Conservation (phyloP, 1,284 basidiomycete genomes). For the Stygiomarasmius scandens region DNA sequence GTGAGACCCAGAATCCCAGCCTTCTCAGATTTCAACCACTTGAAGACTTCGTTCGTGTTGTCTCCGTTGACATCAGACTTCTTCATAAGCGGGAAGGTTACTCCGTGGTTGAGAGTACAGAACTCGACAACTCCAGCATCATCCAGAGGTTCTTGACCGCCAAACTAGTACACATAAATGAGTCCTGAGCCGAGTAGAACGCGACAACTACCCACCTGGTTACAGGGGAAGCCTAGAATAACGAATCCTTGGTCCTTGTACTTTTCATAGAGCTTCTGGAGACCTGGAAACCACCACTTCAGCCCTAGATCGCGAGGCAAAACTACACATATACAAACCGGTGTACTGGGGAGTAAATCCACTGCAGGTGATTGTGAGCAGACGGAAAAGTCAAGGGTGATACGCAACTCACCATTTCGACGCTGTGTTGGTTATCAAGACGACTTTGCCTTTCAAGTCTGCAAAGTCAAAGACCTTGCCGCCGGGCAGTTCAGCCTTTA, state of each 20-base stretch:
- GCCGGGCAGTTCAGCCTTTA: slow-evolving; percentile 62
- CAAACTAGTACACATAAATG: slow-evolving; percentile 51
- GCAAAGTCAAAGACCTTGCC: slow-evolving; percentile 61
- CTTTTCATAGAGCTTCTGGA: slow-evolving; percentile 84
- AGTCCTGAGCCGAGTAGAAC: neutral
- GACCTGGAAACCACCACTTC: slow-evolving; percentile 42
- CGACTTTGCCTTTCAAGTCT: slow-evolving; percentile 74
- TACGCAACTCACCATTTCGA: slow-evolving; percentile 64
- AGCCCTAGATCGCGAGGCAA: neutral
- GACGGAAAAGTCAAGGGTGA: neutral
- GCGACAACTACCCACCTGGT: slow-evolving; percentile 62
- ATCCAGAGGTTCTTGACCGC: slow-evolving; percentile 74
- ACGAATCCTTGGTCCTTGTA: slow-evolving; percentile 77
- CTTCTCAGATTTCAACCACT: slow-evolving; percentile 85
- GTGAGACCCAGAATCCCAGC: slow-evolving; percentile 72
- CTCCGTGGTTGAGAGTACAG: slow-evolving; percentile 78
- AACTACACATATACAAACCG: slow-evolving; percentile 38
- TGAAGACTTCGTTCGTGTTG: slow-evolving; percentile 77
- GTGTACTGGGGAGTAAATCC: slow-evolving; percentile 91
- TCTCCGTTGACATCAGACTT: slow-evolving; percentile 94
- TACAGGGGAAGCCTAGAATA: slow-evolving; percentile 90
- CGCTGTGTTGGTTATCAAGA: slow-evolving; percentile 75
- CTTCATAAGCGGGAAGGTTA: slow-evolving; percentile 83
- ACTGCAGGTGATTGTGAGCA: slow-evolving; percentile 37
- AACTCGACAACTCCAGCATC: slow-evolving; percentile 72